Percentiles rank a stretch among this genome's conserved stretches.
These are phyloP conservation scores for Plenodomus tracheiphilus DNA, from an alignment of 2,329 filamentous ascomycete genomes.

Conservation along the genomic window DNA sequence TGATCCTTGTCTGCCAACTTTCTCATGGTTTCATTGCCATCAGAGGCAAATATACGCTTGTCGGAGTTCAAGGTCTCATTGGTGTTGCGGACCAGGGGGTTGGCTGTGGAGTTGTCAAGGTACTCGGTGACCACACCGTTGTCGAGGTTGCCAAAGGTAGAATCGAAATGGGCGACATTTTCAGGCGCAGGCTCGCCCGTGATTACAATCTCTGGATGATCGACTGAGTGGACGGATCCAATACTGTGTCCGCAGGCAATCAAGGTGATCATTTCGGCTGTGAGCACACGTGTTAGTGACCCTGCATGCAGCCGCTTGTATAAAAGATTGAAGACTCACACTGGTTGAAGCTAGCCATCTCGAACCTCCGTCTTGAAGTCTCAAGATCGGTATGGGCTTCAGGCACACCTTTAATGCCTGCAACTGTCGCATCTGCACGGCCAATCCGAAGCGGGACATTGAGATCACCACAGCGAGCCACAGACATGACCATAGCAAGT, in stretches of 20 bases:
- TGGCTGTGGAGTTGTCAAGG: conserved; percentile 30
- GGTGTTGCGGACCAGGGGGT: conserved; percentile 27
- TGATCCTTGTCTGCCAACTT: conserved; percentile 23
- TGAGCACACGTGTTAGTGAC: not conserved
- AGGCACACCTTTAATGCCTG: conserved; percentile 36
- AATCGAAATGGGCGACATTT: conserved; percentile 31
- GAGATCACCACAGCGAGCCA: conserved; percentile 35
- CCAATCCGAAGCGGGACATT: conserved; percentile 36
- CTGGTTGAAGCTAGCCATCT: conserved; percentile 33
- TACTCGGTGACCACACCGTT: conserved; percentile 39
- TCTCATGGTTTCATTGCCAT: conserved; percentile 37
- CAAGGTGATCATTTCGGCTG: conserved; percentile 29
- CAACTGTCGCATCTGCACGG: conserved; percentile 36
- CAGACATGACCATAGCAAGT: conserved; percentile 32
- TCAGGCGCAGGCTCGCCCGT: conserved; percentile 18
- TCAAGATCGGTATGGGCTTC: conserved; percentile 37
- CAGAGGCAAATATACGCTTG: conserved; percentile 35
- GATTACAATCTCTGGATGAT: conserved; percentile 37
- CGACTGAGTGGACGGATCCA: conserved; percentile 39
- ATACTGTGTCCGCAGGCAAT: conserved; percentile 43
- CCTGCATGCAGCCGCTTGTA: not conserved
- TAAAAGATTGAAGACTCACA: conserved; percentile 14
- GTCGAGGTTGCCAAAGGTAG: conserved; percentile 28
- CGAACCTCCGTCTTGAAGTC: conserved; percentile 33
- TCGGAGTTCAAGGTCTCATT: conserved; percentile 40